Base-by-base conservation (phyloP, 257 asterid genomes). In the Cordia subcordata region DNA sequence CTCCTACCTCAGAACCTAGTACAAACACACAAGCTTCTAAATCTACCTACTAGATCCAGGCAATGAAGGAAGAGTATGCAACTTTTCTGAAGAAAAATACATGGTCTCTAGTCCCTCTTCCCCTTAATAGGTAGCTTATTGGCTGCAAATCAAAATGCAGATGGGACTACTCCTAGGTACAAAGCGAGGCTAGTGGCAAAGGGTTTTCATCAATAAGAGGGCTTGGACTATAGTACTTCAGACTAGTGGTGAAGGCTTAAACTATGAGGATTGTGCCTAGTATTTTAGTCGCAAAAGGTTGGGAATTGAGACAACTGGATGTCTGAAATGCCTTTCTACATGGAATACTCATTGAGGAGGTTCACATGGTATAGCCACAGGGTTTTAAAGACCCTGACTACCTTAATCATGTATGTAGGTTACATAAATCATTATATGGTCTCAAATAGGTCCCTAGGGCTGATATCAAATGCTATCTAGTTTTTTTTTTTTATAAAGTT, bases 261-360 rank as follows among this genome's bases (percentile, higher is more conserved):
- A 52, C 60, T 0, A 2, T 62, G 5, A 45, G 59, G 8, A 1
- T 51, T 10, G 15, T 62, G 3, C n/a, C 19, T 62, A 1, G 38
- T 14, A 0, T 5, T 52, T 0, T 0, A 14, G 13, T 0, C 1
- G n/a, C n/a, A n/a, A n/a, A n/a, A 1, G 37, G 14, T 0, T 62
- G 59, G 53, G 1, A 15, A 0, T 1, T 51, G 0, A 11, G 32
- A 8, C 40, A 62, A 20, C 10, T 38, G 1, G 67, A 37, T n/a
- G 19, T 62, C 0, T 27, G 38, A 6, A 62, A 62, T 62, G 67
- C 38, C 13, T 54, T 64, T 19, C 11, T 55, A 1, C 53, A 66
- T 4, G 59, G 71, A 0, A 3, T 8, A 0, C 23, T 58, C 1
- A 15, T 9, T 0, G 46, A 66, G 4, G 5, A n/a, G 5, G 45